Evolutionary conservation across 805 yeast genomes (phyloP).

Genomic region (Candida peoriensis): DNA sequence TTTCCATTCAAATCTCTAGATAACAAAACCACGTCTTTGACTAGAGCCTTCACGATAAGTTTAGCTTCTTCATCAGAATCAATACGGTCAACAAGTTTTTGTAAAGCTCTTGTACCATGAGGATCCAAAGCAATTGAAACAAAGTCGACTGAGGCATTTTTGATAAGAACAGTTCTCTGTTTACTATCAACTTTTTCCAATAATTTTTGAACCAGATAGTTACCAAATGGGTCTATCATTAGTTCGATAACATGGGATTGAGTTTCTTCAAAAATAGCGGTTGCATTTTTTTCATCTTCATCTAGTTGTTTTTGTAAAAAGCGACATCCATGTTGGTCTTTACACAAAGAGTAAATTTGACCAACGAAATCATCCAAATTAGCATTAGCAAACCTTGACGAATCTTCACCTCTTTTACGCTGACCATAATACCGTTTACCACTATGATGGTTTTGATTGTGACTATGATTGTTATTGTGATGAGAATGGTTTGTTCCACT

Average conservation of each 20-base stretch:
- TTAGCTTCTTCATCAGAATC: constrained; percentile 65
- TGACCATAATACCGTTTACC: constrained; percentile 18
- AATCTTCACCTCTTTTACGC: constrained; percentile 48
- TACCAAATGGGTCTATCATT: constrained; percentile 97
- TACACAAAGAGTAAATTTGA: constrained; percentile 75
- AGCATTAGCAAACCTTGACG: constrained; percentile 64
- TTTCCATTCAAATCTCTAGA: constrained; percentile 93
- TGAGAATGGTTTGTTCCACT: constrained; percentile 10
- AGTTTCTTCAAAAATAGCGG: constrained; percentile 77
- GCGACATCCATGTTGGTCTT: constrained; percentile 96
- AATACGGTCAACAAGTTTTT: constrained; percentile 83
- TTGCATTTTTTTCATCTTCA: constrained; percentile 54
- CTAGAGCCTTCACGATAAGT: constrained; percentile 53
- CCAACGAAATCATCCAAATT: constrained; percentile 64
- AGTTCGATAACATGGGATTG: constrained; percentile 73
- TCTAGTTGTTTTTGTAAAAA: constrained; percentile 86
- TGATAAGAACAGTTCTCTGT: constrained; percentile 66
- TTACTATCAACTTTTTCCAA: constrained; percentile 67
- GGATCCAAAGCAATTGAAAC: constrained; percentile 83
- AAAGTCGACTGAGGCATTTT: constrained; percentile 67
- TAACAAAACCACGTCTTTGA: constrained; percentile 69
- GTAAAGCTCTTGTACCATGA: constrained; percentile 95
- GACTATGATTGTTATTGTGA: constrained; percentile 7
- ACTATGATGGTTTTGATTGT: constrained; percentile 9
- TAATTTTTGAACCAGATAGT: constrained; percentile 86